Base-by-base conservation (phyloP, 2,329 filamentous ascomycete genomes). In the Penicillium janthinellum region DNA sequence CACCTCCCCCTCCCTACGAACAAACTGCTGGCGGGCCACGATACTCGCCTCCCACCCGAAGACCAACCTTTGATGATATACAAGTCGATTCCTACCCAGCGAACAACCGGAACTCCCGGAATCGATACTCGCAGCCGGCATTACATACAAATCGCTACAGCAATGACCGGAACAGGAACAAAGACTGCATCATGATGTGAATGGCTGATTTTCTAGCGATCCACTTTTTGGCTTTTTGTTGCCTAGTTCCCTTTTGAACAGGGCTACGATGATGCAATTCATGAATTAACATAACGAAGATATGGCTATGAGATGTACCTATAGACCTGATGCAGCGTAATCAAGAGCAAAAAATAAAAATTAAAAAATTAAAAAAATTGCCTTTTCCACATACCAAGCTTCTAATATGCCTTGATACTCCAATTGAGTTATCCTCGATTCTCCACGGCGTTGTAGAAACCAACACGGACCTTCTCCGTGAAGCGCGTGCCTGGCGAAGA, bases 1-100 rank as follows among this genome's bases (percentile, higher is more conserved):
- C 80, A 0, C 86, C 86, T 1, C 87, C 86, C 1, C 88, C 88
- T 4, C 82, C 83, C 0, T 90, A 90, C 67, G 88, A 90, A 71
- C 85, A 89, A 71, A 85, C 86, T 17, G 82, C 86, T 0, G 82
- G 77, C 14, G 80, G 81, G 45, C 80, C 81, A n/a, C 80, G 80
- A 2, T 88, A 88, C 63, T 75, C 81, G 17, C 83, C 83, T 1
- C 81, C 84, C 0, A 67, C 70, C 14, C 70, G 75, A 52, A 79
- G 78, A 57, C 70, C 41, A 17, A 47, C 79, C 0, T 65, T 66
- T 55, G 41, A 71, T 70, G 39, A 74, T 60, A 58, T 65, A 72
- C 48, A 38, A 10, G n/a, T 41, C 11, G 12, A 67, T n/a, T 58
- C 58, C 25, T 35, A 60, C 20, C 56, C 49, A 50, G 63, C 65